These are phyloP conservation scores for Avena sativa DNA, from an alignment of 176 grass and related monocot genomes.

Conservation along the genomic window DNA sequence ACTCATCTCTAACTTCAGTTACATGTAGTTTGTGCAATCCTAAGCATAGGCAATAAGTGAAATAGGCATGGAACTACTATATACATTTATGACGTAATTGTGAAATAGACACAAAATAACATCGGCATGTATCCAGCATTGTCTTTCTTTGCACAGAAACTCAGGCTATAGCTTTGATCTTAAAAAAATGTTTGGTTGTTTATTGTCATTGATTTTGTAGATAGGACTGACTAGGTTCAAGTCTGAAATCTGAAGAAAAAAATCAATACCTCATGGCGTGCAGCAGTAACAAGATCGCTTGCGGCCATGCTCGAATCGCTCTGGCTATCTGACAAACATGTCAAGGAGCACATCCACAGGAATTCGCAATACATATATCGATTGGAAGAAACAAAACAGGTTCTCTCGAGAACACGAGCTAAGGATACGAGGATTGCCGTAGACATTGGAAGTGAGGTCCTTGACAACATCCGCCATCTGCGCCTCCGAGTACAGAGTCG, in stretches of 20 bases:
- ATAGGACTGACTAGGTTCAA: background rate
- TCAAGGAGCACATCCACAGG: conserved; percentile 50
- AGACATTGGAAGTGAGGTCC: conserved; percentile 75
- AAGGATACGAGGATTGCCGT: conserved; percentile 98
- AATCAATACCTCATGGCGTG: conserved; percentile 66
- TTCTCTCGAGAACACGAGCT: background rate
- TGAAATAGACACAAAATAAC: background rate
- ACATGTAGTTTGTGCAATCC: background rate
- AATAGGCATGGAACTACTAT: background rate
- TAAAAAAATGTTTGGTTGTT: background rate
- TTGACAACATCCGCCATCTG: conserved; percentile 73
- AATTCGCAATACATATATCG: background rate
- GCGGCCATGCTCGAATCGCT: conserved; percentile 82
- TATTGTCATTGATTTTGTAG: background rate
- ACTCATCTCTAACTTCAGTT: background rate
- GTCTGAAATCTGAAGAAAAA: background rate
- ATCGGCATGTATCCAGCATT: background rate
- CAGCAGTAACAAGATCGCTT: conserved; percentile 58
- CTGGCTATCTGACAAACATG: conserved; percentile 75
- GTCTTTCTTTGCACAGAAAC: conserved; percentile 6
- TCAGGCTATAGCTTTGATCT: background rate
- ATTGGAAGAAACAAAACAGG: background rate
- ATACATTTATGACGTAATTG: background rate
- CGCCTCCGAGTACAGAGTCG: conserved; percentile 74
- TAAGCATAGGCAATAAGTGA: background rate